Conservation (phyloP, 2,329 filamentous ascomycete species). For the Fonsecaea erecta region DNA sequence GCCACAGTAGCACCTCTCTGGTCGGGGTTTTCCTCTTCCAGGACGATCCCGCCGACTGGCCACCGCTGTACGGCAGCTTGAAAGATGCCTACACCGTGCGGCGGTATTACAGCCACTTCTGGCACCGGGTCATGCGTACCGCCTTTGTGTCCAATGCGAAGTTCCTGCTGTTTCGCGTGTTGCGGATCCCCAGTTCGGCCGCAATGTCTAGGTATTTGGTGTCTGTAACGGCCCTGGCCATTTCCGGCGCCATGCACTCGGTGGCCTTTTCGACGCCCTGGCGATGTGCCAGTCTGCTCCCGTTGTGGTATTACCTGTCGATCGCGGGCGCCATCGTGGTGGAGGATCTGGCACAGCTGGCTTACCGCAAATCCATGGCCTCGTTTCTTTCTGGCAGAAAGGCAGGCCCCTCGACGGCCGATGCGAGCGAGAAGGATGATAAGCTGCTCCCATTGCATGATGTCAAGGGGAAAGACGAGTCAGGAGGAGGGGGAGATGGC, state of each 20-base stretch:
- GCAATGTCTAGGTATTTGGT: background rate
- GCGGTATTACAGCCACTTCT: background rate
- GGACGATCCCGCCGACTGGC: background rate
- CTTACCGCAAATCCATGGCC: background rate
- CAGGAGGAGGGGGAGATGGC: background rate
- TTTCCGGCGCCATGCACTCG: background rate
- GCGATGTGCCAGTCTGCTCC: background rate
- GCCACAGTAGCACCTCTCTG: background rate
- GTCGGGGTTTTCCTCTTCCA: background rate
- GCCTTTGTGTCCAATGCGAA: background rate
- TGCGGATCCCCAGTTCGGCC: background rate
- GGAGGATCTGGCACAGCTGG: background rate
- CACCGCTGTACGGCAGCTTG: background rate
- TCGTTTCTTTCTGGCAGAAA: background rate
- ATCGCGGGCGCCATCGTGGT: background rate
- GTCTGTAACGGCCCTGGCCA: background rate
- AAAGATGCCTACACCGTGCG: background rate
- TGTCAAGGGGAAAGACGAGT: background rate
- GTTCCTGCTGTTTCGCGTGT: background rate
- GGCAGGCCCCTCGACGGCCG: background rate
- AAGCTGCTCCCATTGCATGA: background rate
- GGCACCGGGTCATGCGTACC: background rate
- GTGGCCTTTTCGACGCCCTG: background rate
- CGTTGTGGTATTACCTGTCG: background rate
- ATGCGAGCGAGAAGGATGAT: background rate